Evolutionary conservation across 2,329 filamentous ascomycete genomes (phyloP).

Genomic region (Arthrinium phaeospermum): DNA sequence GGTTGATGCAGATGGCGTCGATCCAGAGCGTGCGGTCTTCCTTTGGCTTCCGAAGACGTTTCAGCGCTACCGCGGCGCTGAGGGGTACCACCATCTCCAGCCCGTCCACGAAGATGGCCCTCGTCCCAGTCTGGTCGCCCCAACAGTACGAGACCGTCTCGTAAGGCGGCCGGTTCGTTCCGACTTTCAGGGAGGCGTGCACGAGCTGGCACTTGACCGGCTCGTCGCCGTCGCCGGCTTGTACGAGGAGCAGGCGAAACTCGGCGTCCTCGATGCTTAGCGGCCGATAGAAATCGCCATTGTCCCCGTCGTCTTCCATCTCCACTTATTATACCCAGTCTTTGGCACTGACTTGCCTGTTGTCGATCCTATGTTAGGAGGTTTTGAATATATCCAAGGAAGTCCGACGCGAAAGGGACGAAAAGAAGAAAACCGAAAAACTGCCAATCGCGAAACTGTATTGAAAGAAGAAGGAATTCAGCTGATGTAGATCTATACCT

Average conservation of each 20-base stretch:
- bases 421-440: background rate
- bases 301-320: background rate
- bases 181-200: background rate
- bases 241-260: background rate
- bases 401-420: background rate
- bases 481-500: background rate
- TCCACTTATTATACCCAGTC: no score
- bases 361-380: background rate
- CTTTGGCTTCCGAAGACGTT: background rate
- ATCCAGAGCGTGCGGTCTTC: background rate
- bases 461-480: background rate
- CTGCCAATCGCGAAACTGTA: no score
- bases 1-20: conserved; percentile 19
- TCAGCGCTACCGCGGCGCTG: background rate
- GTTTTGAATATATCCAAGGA: background rate
- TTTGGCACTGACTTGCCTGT: background rate
- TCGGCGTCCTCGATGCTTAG: background rate
- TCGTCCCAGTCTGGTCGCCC: background rate
- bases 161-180: background rate
- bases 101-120: background rate
- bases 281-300: background rate
- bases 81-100: background rate
- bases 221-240: background rate
- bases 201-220: background rate
- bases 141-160: conserved; percentile 12